These are phyloP conservation scores for Fomes fomentarius DNA, from an alignment of 1,284 basidiomycete genomes.

Conservation along the genomic window DNA sequence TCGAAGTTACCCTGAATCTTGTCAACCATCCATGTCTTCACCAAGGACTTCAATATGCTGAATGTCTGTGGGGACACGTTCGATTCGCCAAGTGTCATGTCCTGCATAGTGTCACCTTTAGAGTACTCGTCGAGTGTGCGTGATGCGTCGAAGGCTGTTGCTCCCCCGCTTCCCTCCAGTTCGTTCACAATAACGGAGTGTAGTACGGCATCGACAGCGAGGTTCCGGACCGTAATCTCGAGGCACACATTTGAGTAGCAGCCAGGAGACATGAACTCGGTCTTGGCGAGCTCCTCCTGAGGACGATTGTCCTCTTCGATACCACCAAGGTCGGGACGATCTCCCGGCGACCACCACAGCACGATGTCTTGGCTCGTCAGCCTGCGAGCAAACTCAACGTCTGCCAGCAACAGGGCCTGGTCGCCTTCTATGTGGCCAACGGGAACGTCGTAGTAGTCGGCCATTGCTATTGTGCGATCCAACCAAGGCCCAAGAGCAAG, in stretches of 20 bases:
- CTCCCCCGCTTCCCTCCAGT: constrained; percentile 90
- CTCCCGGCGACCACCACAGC: constrained; percentile 95
- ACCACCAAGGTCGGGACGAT: constrained; percentile 93
- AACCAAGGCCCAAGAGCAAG: constrained; percentile 82
- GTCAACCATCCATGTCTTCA: constrained; percentile 93
- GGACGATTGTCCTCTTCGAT: constrained; percentile 86
- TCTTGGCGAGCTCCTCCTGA: constrained; percentile 80
- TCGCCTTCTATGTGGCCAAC: constrained; percentile 92
- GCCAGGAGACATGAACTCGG: constrained; percentile 87
- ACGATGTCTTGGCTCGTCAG: constrained; percentile 88
- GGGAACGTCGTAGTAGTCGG: constrained; percentile 92
- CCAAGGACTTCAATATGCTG: constrained; percentile 83
- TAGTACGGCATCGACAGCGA: constrained; percentile 93
- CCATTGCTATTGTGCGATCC: constrained; percentile 79
- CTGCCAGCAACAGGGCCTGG: constrained; percentile 84
- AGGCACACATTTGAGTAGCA: constrained; percentile 94
- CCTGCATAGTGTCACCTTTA: constrained; percentile 74
- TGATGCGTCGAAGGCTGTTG: constrained; percentile 93
- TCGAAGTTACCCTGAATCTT: constrained; percentile 70
- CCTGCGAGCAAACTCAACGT: constrained; percentile 90
- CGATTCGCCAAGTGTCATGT: constrained; percentile 88
- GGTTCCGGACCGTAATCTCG: constrained; percentile 87
- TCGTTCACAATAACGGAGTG: constrained; percentile 94
- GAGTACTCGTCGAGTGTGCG: constrained; percentile 93
- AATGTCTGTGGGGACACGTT: constrained; percentile 93